Conservation (phyloP, 2,329 filamentous ascomycete species). For the Cladorrhinum sp. region DNA sequence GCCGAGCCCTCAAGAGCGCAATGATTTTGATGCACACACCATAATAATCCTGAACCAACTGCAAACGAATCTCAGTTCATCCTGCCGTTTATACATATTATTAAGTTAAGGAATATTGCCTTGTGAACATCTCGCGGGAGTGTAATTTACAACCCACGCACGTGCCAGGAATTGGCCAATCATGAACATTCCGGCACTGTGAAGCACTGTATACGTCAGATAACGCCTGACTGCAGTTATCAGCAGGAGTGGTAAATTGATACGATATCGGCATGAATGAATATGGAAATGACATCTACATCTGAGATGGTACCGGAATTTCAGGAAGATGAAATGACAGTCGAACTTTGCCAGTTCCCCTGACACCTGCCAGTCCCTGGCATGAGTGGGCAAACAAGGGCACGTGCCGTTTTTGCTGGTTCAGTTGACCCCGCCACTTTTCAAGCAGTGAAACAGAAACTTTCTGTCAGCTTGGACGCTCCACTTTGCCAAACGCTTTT, state of each 20-base stretch:
- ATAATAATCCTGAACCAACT: too few species aligned
- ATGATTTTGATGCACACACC: too few species aligned
- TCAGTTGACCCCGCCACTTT: background rate
- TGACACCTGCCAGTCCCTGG: background rate
- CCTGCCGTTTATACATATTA: too few species aligned
- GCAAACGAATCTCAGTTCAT: too few species aligned
- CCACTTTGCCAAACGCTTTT: slow-evolving; percentile 8
- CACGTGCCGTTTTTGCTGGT: background rate
- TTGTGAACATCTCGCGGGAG: too few species aligned
- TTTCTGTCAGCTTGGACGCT: background rate
- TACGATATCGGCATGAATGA: too few species aligned
- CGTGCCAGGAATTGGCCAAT: background rate
- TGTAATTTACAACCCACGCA: background rate
- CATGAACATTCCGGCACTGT: background rate
- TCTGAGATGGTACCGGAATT: too few species aligned
- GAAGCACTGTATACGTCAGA: background rate
- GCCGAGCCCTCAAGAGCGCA: too few species aligned
- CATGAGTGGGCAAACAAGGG: background rate
- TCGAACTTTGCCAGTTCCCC: background rate
- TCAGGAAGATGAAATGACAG: too few species aligned
- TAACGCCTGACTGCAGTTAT: background rate
- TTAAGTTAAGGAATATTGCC: too few species aligned
- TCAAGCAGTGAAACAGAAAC: background rate
- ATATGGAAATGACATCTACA: too few species aligned
- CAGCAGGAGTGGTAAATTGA: background rate